Evolutionary conservation across 352 stramenopile genomes (phyloP).

Genomic region (Phytopythium kandeliae): DNA sequence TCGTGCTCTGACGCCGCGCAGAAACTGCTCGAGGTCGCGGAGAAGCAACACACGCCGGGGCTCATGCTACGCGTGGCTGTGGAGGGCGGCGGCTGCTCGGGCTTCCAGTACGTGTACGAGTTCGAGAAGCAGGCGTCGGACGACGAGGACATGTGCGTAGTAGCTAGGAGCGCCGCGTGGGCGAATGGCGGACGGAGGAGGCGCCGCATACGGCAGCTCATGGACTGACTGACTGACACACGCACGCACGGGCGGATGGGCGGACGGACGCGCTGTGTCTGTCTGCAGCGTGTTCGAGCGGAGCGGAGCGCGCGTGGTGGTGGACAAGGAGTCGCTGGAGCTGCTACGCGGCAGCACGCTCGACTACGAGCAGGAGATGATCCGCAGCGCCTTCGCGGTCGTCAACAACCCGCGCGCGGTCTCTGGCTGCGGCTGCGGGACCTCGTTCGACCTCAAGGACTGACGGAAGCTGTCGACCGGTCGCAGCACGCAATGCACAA

Average conservation of each 20-base stretch:
- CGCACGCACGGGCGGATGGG: no score
- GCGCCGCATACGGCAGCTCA: no score
- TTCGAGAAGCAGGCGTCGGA: constrained; percentile 65
- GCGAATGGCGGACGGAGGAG: no score
- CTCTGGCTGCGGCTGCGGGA: constrained; percentile 95
- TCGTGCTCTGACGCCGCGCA: constrained; percentile 10
- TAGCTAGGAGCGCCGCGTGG: no score
- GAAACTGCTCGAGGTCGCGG: constrained; percentile 52
- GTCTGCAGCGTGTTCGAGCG: constrained; percentile 75
- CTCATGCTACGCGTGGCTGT: constrained; percentile 87
- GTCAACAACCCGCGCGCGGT: constrained; percentile 97
- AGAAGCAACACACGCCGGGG: constrained; percentile 46
- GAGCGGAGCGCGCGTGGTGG: constrained; percentile 81
- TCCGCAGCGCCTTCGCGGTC: constrained; percentile 94
- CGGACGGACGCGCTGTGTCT: background rate
- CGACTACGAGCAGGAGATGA: constrained; percentile 97
- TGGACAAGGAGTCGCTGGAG: constrained; percentile 92
- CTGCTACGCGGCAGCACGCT: constrained; percentile 93
- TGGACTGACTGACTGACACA: no score
- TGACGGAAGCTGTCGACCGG: no score
- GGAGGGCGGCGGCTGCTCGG: constrained; percentile 90
- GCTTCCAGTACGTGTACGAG: constrained; percentile 92
- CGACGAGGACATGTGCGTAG: constrained; percentile 46
- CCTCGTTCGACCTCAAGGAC: constrained; percentile 96
- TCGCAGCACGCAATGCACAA: no score